phyloP scores from a whole-genome alignment of 2,329 filamentous ascomycete genomes.

The Trichophyton schoenleinii region DNA sequence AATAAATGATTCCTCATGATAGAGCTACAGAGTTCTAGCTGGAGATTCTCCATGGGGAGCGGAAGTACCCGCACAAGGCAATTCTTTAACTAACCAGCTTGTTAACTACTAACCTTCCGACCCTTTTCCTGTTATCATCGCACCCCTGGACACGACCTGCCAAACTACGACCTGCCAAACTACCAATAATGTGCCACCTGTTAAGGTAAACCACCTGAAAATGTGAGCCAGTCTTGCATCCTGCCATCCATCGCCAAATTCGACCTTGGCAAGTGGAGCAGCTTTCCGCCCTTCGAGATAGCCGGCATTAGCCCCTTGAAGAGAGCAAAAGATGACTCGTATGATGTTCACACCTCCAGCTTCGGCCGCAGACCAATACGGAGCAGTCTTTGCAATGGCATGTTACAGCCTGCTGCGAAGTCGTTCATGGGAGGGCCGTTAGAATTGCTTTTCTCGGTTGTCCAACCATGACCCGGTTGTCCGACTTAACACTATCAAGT shows the following conservation, averaged over 20 bases:
- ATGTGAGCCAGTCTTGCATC: background rate
- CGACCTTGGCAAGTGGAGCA: background rate
- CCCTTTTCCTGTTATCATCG: background rate
- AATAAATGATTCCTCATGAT: too few relatives aligned
- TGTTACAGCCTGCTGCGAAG: too few relatives aligned
- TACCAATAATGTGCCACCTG: background rate
- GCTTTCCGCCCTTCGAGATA: conserved; percentile 2
- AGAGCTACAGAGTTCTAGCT: too few relatives aligned
- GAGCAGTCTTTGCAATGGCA: too few relatives aligned
- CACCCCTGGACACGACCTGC: background rate
- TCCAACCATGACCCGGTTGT: background rate
- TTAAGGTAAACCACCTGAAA: background rate
- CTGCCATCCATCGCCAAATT: too few relatives aligned
- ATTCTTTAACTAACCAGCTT: too few relatives aligned
- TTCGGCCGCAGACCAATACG: too few relatives aligned
- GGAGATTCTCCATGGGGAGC: too few relatives aligned
- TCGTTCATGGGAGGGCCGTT: background rate
- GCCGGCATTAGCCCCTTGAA: background rate
- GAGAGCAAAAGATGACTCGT: too few relatives aligned
- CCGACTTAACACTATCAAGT: background rate
- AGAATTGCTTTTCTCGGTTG: background rate
- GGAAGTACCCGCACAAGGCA: too few relatives aligned
- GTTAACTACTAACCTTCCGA: background rate
- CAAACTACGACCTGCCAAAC: background rate
- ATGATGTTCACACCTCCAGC: too few relatives aligned